Evolutionary conservation across 768 basidiomycete species (phyloP).

Genomic region (Boletus edulis): DNA sequence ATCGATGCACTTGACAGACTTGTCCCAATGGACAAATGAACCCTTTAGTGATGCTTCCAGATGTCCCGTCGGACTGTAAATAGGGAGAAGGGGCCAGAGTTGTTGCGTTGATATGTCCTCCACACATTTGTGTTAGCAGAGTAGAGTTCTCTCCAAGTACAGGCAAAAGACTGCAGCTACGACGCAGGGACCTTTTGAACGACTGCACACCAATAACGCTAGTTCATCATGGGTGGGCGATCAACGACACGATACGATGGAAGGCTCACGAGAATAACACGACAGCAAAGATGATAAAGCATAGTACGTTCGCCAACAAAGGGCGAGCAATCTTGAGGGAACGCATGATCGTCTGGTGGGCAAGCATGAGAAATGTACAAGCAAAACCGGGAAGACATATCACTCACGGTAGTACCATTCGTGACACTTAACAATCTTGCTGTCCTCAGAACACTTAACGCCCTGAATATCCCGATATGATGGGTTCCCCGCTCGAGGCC

Average conservation of each 20-base stretch:
- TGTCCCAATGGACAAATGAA: constrained; percentile 89
- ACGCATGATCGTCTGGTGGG: constrained; percentile 74
- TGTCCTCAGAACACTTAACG: constrained; percentile 81
- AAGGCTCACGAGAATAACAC: constrained; percentile 74
- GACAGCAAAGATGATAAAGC: constrained; percentile 91
- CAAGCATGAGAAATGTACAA: constrained; percentile 8
- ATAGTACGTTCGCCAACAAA: constrained; percentile 83
- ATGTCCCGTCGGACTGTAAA: constrained; percentile 37
- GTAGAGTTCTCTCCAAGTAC: constrained; percentile 51
- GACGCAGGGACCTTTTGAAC: constrained; percentile 81
- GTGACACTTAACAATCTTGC: constrained; percentile 84
- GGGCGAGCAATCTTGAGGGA: constrained; percentile 90
- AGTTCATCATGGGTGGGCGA: neutral
- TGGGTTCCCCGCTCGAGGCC: constrained; percentile 64
- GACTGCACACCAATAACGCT: constrained; percentile 92
- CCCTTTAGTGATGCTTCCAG: constrained; percentile 58
- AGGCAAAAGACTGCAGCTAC: constrained; percentile 57
- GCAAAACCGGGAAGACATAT: neutral
- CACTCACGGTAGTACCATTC: constrained; percentile 82
- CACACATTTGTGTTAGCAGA: constrained; percentile 64
- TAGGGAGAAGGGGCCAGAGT: constrained; percentile 48
- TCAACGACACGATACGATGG: neutral
- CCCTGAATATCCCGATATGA: constrained; percentile 87
- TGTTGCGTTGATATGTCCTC: constrained; percentile 69
- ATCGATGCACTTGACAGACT: constrained; percentile 61